Evolutionary conservation across 345 rosid genomes (phyloP), one percentile per base, ranked within the genome.

Genomic region (Populus simonii): DNA sequence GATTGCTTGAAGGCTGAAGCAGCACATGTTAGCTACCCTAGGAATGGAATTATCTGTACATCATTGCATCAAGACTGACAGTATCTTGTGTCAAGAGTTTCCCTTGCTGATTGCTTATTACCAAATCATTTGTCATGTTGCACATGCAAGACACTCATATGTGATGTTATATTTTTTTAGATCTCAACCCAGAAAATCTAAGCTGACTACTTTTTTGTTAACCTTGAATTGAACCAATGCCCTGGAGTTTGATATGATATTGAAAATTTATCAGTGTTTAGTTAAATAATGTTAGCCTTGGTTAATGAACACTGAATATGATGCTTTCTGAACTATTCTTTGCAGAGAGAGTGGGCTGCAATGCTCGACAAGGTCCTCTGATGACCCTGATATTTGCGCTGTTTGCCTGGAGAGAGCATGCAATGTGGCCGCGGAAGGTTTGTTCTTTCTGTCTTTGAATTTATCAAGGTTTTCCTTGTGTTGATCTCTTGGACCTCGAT

Each of bases 351-450:
- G 74, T 36, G 99, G 97, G 65, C 81, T 93, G 89, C 99, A 92
- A 70, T 86, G 88, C 51, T 77, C 87, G 63, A 85, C 86, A 57
- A 80, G 83, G 53, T 74, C 89, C 49, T 79, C 90, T 17, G 96
- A 96, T 73, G 99, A 96, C 68, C 85, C 85, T 20, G 99, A 96
- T 75, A 87, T 86, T 7, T 96, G 99, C 81, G 96, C 99, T 27
- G 98, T 96, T 77, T 96, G 99, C 90, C 86, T 96, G 59, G 99
- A 93, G 85, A 89, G 92, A 85, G 88, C 83, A 36, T 96, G 98
- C 72, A 90, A 89, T 72, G 96, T 93, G 27, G 99, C 97, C 45
- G 94, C 98, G 62, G 97, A 93, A 96, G 99, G 98, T 93, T 68
- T 63, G 83, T 70, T 74, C 81, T 79, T 72, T 70, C 59, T 72